Evolutionary conservation across 345 rosid genomes (phyloP).

Genomic region (Litchi chinensis): DNA sequence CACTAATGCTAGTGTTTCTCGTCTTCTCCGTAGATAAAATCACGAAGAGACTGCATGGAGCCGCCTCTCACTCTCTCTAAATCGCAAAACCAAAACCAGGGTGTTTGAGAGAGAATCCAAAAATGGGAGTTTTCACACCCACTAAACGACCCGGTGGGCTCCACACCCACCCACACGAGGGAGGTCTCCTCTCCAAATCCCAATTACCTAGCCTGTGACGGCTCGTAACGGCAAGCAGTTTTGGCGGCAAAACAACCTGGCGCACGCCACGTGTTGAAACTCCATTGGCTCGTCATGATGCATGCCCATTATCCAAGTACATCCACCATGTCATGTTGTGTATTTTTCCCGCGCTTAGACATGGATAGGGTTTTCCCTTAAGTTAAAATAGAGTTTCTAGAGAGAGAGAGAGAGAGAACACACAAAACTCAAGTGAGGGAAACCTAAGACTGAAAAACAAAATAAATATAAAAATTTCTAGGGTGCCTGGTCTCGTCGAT

Average conservation of each 20-base stretch:
- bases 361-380: conserved; percentile 26
- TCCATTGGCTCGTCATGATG: conserved; percentile 13
- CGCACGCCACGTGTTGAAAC: conserved; percentile 13
- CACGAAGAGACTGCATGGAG: too few species aligned
- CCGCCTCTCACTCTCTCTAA: too few species aligned
- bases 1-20: too few species aligned
- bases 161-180: not conserved
- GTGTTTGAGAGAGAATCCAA: too few species aligned
- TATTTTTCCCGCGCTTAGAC: conserved; percentile 49
- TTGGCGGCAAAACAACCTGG: conserved; percentile 43
- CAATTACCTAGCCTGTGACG: conserved; percentile 18
- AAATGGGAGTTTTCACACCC: not conserved
- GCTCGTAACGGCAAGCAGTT: conserved; percentile 32
- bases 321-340: not conserved
- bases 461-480: not conserved
- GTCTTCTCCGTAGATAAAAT: too few species aligned
- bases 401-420: conserved; percentile 13
- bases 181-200: not conserved
- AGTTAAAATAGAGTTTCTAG: conserved; percentile 5
- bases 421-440: conserved; percentile 11
- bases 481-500: not conserved
- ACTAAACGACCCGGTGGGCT: not conserved
- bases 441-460: too few species aligned
- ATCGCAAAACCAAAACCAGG: too few species aligned
- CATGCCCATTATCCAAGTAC: not conserved